Base-by-base conservation (phyloP, 169 alveolate species). In the Eimeria acervulina region DNA sequence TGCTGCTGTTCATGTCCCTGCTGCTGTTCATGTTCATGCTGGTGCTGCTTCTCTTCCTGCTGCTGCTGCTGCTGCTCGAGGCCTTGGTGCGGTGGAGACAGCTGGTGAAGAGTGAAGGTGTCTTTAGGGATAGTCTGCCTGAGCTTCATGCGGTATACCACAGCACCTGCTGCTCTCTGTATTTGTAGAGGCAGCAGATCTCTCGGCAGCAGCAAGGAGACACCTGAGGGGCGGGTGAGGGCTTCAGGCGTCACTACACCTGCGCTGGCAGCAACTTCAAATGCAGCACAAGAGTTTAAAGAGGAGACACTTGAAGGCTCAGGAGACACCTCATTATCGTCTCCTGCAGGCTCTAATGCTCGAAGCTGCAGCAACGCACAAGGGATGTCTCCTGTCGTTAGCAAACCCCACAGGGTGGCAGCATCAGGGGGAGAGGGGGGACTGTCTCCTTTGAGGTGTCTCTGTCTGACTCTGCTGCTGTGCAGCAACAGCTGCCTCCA, bases 281-380 rank as follows among this genome's bases (percentile, higher is more conserved):
- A 81, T 33, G 44, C 72, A 3, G n/a, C 17, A 47, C 90, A 81
- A 26, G 90, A 81, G 72, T 51, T 81, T 33, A 47, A 1, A 0
- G 70, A 23, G 15, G 72, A n/a, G 42, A 47, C 70, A 17, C 33
- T n/a, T 26, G 70, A 17, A 19, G 72, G 8, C 17, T 17, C 7
- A 28, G 80, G 80, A 33, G 80, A 4, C 68, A 12, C 68, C 28
- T 12, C 68, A 59, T 12, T 4, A 21, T 12, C 28, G 26, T 59
- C 68, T n/a, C 42, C 80, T 2, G 72, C 15, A 21, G 31, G 28
- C 15, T 81, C 70, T 72, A 31, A 8, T 17, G 47, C 72, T 81
- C 90, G 44, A n/a, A 81, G 47, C 72, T 63, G 44, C 40, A 81
- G 90, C 66, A 81, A 47, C 19, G 40, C 70, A n/a, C 90, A 81